A percentile compares a stretch with the other conserved stretches of the same genome.
Evolutionary conservation across 768 basidiomycete genomes (phyloP).

Genomic region (Phanerochaete sordida): DNA sequence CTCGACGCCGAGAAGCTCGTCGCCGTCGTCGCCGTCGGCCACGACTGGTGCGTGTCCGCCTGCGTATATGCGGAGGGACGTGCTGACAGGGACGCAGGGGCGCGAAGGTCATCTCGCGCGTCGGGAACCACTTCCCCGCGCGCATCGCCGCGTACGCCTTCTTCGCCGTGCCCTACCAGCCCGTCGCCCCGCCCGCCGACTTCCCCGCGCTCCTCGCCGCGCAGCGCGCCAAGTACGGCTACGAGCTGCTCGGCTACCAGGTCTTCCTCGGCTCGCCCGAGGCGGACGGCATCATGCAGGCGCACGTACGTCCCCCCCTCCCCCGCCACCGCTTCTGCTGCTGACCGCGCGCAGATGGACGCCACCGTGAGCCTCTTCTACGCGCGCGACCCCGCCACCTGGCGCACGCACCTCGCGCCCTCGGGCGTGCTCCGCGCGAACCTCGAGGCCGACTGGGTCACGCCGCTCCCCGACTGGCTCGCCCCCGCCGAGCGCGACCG

Average conservation of each 20-base stretch:
- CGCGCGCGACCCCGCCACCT: constrained; percentile 29
- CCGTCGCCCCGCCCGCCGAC: constrained; percentile 24
- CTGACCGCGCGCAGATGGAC: not conserved
- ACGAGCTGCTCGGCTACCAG: constrained; percentile 42
- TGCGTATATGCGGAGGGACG: not conserved
- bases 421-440: constrained; percentile 33
- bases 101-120: constrained; percentile 26
- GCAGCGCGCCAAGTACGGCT: constrained; percentile 23
- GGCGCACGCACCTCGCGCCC: constrained; percentile 33
- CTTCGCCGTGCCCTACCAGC: constrained; percentile 30
- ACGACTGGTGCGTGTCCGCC: constrained; percentile 32
- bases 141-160: constrained; percentile 40
- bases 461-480: constrained; percentile 27
- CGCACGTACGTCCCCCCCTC: constrained; percentile 23
- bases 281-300: constrained; percentile 30
- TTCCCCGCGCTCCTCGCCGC: constrained; percentile 24
- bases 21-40: constrained; percentile 29
- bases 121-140: constrained; percentile 35
- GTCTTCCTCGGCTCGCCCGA: constrained; percentile 29
- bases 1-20: constrained; percentile 25
- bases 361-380: constrained; percentile 33
- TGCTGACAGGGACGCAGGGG: constrained; percentile 33
- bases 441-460: constrained; percentile 24
- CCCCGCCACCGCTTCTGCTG: not conserved
- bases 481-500: constrained; percentile 30